Conservation (phyloP, 108 stramenopile species). For the Cyclotella kingstonii region DNA sequence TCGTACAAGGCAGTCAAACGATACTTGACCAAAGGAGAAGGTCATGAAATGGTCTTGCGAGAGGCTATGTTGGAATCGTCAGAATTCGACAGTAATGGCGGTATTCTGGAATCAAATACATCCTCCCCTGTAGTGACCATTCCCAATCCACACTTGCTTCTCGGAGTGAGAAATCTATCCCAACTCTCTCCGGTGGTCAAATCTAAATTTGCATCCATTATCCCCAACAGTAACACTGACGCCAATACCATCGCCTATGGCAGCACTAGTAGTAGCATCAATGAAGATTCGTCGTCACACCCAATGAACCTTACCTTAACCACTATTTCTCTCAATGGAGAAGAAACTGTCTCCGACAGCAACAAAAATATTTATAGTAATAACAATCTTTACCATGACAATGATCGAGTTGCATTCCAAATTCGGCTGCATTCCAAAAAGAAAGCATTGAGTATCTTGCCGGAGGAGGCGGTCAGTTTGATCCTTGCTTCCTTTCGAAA, state of each 20-base stretch:
- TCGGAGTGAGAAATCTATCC: conserved; percentile 62
- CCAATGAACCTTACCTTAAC: too few relatives aligned
- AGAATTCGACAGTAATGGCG: conserved; percentile 7
- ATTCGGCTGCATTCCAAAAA: conserved; percentile 61
- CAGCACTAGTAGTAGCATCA: conserved; percentile 47
- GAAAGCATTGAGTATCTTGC: conserved; percentile 71
- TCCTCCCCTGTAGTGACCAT: conserved; percentile 45
- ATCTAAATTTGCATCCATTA: conserved; percentile 50
- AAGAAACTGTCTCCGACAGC: too few relatives aligned
- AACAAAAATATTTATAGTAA: too few relatives aligned
- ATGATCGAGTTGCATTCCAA: conserved; percentile 77
- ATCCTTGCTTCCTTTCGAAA: conserved; percentile 58
- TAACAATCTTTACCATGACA: too few relatives aligned
- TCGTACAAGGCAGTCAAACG: conserved; percentile 77
- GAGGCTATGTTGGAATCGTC: conserved; percentile 43
- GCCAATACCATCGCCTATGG: background rate
- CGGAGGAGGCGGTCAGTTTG: conserved; percentile 69
- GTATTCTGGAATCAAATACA: too few relatives aligned
- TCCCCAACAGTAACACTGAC: conserved; percentile 58
- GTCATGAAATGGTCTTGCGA: conserved; percentile 44
- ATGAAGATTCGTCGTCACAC: too few relatives aligned
- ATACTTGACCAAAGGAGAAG: conserved; percentile 60
- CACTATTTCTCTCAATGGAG: conserved; percentile 60
- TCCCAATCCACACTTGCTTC: conserved; percentile 54
- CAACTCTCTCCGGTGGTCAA: conserved; percentile 50